Evolutionary conservation across 164 flowering plant genomes (phyloP), one percentile per base, ranked within the genome.

Genomic region (Magnolia officinalis): DNA sequence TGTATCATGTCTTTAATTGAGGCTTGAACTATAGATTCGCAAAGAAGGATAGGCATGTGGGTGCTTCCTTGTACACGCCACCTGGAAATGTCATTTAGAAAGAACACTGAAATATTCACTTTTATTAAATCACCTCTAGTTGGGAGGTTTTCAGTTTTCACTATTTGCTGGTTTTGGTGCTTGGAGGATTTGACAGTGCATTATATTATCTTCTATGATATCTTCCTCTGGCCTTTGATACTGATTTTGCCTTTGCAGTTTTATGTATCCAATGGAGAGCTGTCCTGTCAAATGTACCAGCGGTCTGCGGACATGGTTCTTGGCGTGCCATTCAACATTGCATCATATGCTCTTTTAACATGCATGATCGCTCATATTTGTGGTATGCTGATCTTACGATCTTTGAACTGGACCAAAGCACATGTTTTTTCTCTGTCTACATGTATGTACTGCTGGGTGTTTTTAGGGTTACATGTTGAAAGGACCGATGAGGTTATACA

Each of bases 251-350:
- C 59, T 78, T 82, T 81, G 81, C 92, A 95, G 99, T 95, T 93
- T 79, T 93, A 88, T 85, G 95, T 95, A 0, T 90, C 91, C 31
- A 87, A 89, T 82, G 95, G 95, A 65, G 99, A 93, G 82, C 78
- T 93, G 63, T 95, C 99, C 13, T 95, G 99, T 81, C 99, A 92
- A 81, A 95, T 92, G 98, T 92, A 92, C 82, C 99, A 95, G 79
- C 89, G 97, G 1, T 95, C 99, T 75, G 97, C 97, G 68, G 99
- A 95, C 84, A 91, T 95, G 95, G 98, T 97, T 71, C 91, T 95
- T 37, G 98, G 99, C 26, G 97, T 92, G 78, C 99, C 99, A 51
- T 95, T 95, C 80, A 95, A 95, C 83, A 90, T 95, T 78, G 98
- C 98, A 26, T 95, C 99, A 61, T 95, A 93, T 87, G 82, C 98